phyloP scores from a whole-genome alignment of 2,329 filamentous ascomycete species.

The Rosellinia necatrix region DNA sequence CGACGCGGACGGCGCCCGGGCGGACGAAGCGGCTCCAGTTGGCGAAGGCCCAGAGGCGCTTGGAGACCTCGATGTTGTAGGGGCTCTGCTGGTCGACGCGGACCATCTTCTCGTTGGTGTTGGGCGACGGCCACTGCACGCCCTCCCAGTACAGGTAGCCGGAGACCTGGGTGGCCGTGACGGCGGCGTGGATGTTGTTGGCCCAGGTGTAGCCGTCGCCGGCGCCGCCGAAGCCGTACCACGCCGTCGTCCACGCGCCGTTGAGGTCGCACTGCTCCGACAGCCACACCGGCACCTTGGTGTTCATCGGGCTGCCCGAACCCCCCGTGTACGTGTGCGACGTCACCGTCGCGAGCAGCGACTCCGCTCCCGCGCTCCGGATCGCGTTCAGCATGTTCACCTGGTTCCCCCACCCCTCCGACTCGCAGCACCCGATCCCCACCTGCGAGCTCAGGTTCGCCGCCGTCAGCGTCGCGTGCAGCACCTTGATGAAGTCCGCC shows the following conservation, averaged over 20 bases:
- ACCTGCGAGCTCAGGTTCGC: constrained; percentile 35
- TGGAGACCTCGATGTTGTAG: constrained; percentile 42
- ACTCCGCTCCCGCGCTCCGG: constrained; percentile 40
- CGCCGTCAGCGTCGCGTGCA: constrained; percentile 31
- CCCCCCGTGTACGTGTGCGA: constrained; percentile 48
- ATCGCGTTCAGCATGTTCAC: constrained; percentile 44
- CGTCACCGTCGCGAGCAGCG: constrained; percentile 44
- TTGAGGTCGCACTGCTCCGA: constrained; percentile 53
- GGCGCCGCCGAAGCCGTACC: constrained; percentile 51
- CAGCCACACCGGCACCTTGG: constrained; percentile 51
- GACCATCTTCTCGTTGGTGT: constrained; percentile 49
- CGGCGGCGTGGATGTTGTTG: constrained; percentile 54
- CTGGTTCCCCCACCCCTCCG: constrained; percentile 46
- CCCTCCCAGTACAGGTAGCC: constrained; percentile 61
- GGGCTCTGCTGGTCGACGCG: constrained; percentile 50
- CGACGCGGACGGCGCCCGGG: constrained; percentile 44
- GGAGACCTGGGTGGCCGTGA: constrained; percentile 53
- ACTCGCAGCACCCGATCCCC: constrained; percentile 37
- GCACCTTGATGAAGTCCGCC: constrained; percentile 36
- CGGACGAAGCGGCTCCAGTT: constrained; percentile 47
- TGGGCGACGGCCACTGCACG: constrained; percentile 38
- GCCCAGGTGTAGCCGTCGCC: constrained; percentile 62
- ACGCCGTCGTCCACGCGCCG: constrained; percentile 49
- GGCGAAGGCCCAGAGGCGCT: constrained; percentile 48
- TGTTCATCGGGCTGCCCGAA: constrained; percentile 39